These are phyloP conservation scores for Botryotinia narcissicola DNA, from an alignment of 2,329 filamentous ascomycete species.

Conservation along the genomic window DNA sequence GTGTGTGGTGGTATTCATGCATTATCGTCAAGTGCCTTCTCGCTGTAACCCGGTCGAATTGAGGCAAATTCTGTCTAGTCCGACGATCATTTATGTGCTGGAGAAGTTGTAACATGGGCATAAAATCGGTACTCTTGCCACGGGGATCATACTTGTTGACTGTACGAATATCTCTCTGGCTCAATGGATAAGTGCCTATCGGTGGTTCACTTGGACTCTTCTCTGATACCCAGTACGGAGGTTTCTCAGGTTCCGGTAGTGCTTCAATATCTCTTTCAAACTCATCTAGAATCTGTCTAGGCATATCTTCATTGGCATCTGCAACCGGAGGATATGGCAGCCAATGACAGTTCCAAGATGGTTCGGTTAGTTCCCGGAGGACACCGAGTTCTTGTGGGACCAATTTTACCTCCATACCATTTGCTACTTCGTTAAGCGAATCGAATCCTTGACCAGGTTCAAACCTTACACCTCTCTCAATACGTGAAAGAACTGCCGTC, in stretches of 20 bases:
- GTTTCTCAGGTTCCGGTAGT: background rate
- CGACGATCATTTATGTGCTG: background rate
- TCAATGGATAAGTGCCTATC: background rate
- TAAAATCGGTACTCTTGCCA: background rate
- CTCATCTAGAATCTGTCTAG: conserved; percentile 14
- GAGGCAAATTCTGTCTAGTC: background rate
- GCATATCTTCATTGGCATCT: background rate
- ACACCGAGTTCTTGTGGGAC: background rate
- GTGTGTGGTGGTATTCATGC: conserved; percentile 7
- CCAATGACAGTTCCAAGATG: conserved; percentile 13
- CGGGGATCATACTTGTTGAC: background rate
- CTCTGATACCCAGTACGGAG: conserved; percentile 22
- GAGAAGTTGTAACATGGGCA: background rate
- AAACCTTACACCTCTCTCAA: conserved; percentile 5
- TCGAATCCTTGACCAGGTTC: background rate
- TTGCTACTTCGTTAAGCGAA: background rate
- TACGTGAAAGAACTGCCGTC: background rate
- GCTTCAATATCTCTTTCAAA: conserved; percentile 23
- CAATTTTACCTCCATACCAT: background rate
- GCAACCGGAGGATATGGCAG: background rate
- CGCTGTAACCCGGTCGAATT: background rate
- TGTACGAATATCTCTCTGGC: conserved; percentile 5
- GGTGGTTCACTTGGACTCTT: background rate
- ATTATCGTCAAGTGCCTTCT: background rate
- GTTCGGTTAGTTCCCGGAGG: background rate